Conservation (phyloP, 345 rosid species). For the Citrus sinensis region DNA sequence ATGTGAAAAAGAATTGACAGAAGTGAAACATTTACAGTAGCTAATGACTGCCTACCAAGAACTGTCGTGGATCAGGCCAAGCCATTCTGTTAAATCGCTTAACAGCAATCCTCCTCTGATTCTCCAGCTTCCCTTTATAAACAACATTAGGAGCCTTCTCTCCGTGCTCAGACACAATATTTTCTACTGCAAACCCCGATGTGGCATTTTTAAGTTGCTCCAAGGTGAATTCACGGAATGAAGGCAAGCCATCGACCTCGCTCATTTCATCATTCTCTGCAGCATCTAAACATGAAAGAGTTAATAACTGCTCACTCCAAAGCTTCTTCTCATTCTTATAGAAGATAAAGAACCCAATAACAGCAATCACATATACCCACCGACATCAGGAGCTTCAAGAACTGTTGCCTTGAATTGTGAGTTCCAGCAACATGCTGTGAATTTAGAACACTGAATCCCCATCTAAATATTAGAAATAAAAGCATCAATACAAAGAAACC, state of each 20-base stretch:
- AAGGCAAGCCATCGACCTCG: constrained; percentile 46
- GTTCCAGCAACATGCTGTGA: constrained; percentile 58
- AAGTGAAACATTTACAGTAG: background rate
- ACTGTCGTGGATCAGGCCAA: constrained; percentile 91
- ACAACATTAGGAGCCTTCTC: constrained; percentile 97
- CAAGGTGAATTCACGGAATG: constrained; percentile 69
- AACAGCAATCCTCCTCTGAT: constrained; percentile 77
- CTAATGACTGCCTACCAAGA: constrained; percentile 44
- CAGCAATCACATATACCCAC: constrained; percentile 33
- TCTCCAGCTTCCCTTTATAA: constrained; percentile 84
- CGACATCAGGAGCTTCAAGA: constrained; percentile 53
- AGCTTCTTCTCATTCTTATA: background rate
- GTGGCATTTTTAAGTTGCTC: constrained; percentile 81
- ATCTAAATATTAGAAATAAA: constrained; percentile 20
- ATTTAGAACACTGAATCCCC: constrained; percentile 62
- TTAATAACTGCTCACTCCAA: background rate
- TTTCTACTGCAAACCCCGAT: constrained; percentile 82
- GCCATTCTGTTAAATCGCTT: constrained; percentile 83
- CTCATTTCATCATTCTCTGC: constrained; percentile 52
- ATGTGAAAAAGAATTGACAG: background rate
- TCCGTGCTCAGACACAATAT: constrained; percentile 93
- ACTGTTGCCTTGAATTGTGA: constrained; percentile 59
- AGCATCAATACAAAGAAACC: constrained; percentile 2
- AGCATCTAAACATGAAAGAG: constrained; percentile 15
- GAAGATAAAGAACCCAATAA: background rate